These are phyloP conservation scores for Purpureocillium takamizusanense DNA, from an alignment of 2,329 filamentous ascomycete genomes.

Conservation along the genomic window DNA sequence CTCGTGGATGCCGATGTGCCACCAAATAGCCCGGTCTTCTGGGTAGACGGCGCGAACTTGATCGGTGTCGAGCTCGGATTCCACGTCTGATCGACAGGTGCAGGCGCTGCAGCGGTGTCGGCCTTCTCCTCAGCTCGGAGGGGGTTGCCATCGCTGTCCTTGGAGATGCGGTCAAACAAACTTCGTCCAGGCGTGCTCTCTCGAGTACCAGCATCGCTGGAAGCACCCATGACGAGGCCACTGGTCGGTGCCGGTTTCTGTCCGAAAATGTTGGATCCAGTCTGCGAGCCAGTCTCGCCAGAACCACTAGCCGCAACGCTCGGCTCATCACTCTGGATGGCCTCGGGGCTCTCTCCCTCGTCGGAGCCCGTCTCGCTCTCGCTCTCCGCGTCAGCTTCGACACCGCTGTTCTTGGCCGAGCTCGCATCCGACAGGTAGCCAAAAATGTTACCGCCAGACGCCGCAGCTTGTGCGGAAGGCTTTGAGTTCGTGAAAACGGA, in stretches of 20 bases:
- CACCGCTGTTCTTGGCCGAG: constrained; percentile 44
- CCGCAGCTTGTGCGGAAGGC: constrained; percentile 13
- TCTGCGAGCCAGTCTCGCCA: constrained; percentile 28
- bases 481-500: constrained; percentile 35
- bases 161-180: constrained; percentile 47
- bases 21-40: constrained; percentile 23
- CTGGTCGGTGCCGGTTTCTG: constrained; percentile 18
- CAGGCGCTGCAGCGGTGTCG: constrained; percentile 18
- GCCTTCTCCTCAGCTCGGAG: constrained; percentile 26
- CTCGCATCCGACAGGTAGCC: constrained; percentile 49
- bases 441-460: constrained; percentile 43
- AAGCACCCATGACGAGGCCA: constrained; percentile 14
- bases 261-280: constrained; percentile 15
- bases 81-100: constrained; percentile 28
- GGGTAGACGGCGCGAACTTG: constrained; percentile 36
- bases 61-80: constrained; percentile 42
- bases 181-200: constrained; percentile 39
- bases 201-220: constrained; percentile 31
- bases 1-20: constrained; percentile 17
- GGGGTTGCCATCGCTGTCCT: constrained; percentile 39
- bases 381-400: constrained; percentile 37
- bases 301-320: constrained; percentile 31
- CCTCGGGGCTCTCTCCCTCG: constrained; percentile 31
- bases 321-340: constrained; percentile 32
- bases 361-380: constrained; percentile 37